A percentile compares a stretch with the other conserved stretches of the same genome.
Evolutionary conservation across 2,329 filamentous ascomycete genomes (phyloP).

Genomic region (Geosmithia putterillii): DNA sequence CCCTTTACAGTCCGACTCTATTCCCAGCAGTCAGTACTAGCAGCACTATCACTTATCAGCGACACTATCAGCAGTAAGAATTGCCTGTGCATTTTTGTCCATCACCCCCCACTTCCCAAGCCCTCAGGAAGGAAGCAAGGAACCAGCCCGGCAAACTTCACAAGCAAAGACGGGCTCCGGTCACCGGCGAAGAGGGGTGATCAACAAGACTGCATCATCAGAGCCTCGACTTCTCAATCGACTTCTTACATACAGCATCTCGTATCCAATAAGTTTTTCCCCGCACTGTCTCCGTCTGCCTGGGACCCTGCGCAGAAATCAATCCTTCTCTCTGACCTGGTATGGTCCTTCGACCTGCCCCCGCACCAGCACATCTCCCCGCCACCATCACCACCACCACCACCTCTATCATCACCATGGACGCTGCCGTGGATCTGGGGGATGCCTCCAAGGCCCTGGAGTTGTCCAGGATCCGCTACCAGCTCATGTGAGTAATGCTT

Average conservation of each 20-base stretch:
- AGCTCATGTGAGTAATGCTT: conserved; percentile 61
- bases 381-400: conserved; percentile 7
- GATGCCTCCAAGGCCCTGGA: conserved; percentile 80
- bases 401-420: conserved; percentile 50
- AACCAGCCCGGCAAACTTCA: not conserved
- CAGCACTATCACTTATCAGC: too few relatives aligned
- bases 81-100: not conserved
- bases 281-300: not conserved
- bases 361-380: not conserved
- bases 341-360: not conserved
- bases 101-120: not conserved
- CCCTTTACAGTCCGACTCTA: too few relatives aligned
- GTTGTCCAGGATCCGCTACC: conserved; percentile 82
- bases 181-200: not conserved
- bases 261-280: not conserved
- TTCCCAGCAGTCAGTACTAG: too few relatives aligned
- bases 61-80: not conserved
- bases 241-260: not conserved
- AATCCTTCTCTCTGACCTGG: not conserved
- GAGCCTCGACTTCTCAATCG: not conserved
- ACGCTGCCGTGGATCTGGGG: conserved; percentile 77
- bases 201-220: not conserved
- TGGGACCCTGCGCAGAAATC: not conserved
- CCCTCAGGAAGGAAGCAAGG: too few relatives aligned
- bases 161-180: not conserved